Evolutionary conservation across 768 basidiomycete species (phyloP).

Genomic region (Podaxis mareebaensis): DNA sequence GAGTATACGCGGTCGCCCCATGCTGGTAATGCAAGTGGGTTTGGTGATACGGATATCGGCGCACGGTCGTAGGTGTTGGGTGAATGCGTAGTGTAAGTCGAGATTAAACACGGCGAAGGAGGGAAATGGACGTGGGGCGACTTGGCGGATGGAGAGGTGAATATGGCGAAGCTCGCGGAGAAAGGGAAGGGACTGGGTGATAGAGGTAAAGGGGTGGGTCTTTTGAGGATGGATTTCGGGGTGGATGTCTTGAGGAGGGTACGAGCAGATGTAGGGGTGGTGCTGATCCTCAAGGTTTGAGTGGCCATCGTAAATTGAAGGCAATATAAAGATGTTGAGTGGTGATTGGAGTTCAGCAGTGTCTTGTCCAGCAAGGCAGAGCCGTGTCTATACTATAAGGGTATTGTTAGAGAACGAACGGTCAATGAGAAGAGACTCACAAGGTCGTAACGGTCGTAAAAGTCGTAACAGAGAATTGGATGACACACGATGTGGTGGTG

Average conservation of each 20-base stretch:
- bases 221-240: slow-evolving; percentile 41
- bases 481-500: slow-evolving; percentile 29
- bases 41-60: slow-evolving; percentile 61
- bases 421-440: slow-evolving; percentile 3
- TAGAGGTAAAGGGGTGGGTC: slow-evolving; percentile 37
- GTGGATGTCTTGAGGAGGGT: slow-evolving; percentile 28
- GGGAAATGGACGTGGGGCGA: slow-evolving; percentile 68
- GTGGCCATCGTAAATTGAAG: slow-evolving; percentile 32
- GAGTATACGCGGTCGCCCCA: slow-evolving; percentile 52
- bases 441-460: slow-evolving; percentile 23
- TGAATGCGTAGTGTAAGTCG: slow-evolving; percentile 59
- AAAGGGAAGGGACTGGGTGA: slow-evolving; percentile 34
- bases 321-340: slow-evolving; percentile 21
- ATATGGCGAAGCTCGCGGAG: slow-evolving; percentile 32
- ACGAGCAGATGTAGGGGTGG: slow-evolving; percentile 32
- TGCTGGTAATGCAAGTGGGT: slow-evolving; percentile 51
- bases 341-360: slow-evolving; percentile 35
- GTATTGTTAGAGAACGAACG: neutral
- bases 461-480: slow-evolving; percentile 22
- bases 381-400: slow-evolving; percentile 21
- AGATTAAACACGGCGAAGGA: slow-evolving; percentile 55
- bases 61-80: slow-evolving; percentile 63
- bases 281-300: slow-evolving; percentile 35
- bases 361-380: slow-evolving; percentile 51
- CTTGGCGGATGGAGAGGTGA: slow-evolving; percentile 31